Conservation (phyloP, 2,329 filamentous ascomycete genomes). For the Calycina marina region DNA sequence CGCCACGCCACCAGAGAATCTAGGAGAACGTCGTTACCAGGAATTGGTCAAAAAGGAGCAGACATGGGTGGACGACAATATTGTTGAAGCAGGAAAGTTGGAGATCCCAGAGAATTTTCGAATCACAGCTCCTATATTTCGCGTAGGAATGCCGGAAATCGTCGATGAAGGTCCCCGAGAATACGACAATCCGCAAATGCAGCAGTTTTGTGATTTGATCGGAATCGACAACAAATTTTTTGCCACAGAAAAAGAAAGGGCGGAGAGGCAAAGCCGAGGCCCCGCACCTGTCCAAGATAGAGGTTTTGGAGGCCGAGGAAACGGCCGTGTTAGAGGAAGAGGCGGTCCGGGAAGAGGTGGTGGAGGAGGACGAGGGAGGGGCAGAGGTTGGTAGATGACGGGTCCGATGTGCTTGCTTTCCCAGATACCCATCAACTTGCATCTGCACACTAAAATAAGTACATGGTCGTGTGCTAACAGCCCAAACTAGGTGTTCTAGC, state of each 20-base stretch:
- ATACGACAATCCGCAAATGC: slow-evolving; percentile 78
- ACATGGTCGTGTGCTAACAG: no score
- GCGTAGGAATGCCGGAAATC: slow-evolving; percentile 38
- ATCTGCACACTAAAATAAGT: no score
- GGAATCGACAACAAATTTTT: slow-evolving; percentile 64
- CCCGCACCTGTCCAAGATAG: slow-evolving; percentile 31
- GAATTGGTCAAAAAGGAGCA: slow-evolving; percentile 54
- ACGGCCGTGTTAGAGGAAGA: slow-evolving; percentile 24
- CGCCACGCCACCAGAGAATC: slow-evolving; percentile 39
- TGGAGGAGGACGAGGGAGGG: slow-evolving; percentile 23
- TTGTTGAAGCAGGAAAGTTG: slow-evolving; percentile 48
- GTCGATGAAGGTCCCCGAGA: slow-evolving; percentile 55
- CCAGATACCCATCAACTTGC: slow-evolving; percentile 14
- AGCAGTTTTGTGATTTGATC: slow-evolving; percentile 64
- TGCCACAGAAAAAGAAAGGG: slow-evolving; percentile 55
- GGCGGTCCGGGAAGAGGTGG: slow-evolving; percentile 20
- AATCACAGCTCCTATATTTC: slow-evolving; percentile 59
- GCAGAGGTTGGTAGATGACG: slow-evolving; percentile 14
- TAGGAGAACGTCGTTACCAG: slow-evolving; percentile 54
- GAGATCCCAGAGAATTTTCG: slow-evolving; percentile 65
- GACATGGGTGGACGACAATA: slow-evolving; percentile 66
- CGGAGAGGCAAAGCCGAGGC: slow-evolving; percentile 39
- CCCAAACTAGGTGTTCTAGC: no score
- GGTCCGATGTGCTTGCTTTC: slow-evolving; percentile 1
- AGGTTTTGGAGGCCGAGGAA: slow-evolving; percentile 21